These are phyloP conservation scores for Xylaria sp. DNA, from an alignment of 2,329 filamentous ascomycete species.

Conservation along the genomic window DNA sequence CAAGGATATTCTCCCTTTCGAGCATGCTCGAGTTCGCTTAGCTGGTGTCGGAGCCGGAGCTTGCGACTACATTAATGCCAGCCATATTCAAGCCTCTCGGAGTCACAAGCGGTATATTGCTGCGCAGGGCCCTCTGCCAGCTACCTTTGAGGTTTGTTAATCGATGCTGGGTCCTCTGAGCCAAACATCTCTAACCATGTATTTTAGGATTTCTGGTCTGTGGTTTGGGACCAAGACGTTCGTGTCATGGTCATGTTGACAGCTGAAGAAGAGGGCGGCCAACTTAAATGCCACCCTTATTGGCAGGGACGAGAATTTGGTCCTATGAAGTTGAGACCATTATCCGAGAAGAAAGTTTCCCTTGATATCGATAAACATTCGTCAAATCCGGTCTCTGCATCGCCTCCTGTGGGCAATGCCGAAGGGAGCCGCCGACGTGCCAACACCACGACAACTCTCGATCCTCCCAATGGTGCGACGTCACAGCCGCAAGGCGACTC, in stretches of 20 bases:
- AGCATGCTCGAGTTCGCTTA: conserved; percentile 88
- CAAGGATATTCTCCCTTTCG: conserved; percentile 97
- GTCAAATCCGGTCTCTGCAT: conserved; percentile 51
- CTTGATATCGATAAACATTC: conserved; percentile 73
- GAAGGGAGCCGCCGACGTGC: conserved; percentile 63
- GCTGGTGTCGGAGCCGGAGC: conserved; percentile 72
- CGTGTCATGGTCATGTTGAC: conserved; percentile 97
- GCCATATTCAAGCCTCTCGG: conserved; percentile 79
- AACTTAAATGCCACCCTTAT: conserved; percentile 94
- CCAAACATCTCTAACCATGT: conserved; percentile 45
- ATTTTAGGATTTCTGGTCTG: conserved; percentile 91
- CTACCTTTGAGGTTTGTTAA: conserved; percentile 84
- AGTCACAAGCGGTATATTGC: conserved; percentile 96
- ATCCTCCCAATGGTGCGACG: conserved; percentile 44
- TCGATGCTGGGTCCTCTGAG: neutral
- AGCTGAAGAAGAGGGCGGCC: conserved; percentile 90
- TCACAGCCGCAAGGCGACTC: conserved; percentile 61
- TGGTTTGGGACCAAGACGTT: conserved; percentile 96
- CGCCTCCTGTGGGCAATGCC: conserved; percentile 45
- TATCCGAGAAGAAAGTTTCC: conserved; percentile 86
- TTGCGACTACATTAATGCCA: conserved; percentile 97
- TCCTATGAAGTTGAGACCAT: conserved; percentile 75
- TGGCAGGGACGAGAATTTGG: conserved; percentile 87
- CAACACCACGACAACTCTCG: conserved; percentile 62
- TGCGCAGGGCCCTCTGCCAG: conserved; percentile 90